Evolutionary conservation across 202 grass and related monocot genomes (phyloP), one percentile per base, ranked within the genome.

Genomic region (Schoenoplectus tabernaemontani): DNA sequence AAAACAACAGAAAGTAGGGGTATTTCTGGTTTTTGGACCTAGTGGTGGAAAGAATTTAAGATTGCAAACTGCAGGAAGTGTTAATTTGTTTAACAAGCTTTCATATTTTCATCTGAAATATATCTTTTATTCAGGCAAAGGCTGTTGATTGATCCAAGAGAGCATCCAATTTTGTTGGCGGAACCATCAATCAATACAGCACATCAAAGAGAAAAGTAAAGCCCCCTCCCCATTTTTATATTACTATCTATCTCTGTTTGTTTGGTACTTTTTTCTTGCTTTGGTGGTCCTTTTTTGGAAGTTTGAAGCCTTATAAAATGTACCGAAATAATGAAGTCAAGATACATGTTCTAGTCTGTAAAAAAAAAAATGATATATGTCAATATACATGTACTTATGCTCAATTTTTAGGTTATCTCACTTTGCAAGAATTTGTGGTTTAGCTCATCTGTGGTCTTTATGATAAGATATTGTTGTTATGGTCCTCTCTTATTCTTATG

Each of bases 101-200:
- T 75, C 3, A 54, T 51, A 32, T 15, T 54, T 74, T 19, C n/a
- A n/a, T n/a, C n/a, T n/a, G n/a, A n/a, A n/a, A n/a, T n/a, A n/a
- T n/a, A n/a, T n/a, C n/a, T n/a, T n/a, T n/a, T n/a, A 87, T 82
- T 84, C 83, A 99, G 96, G 66, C 79, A 87, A 68, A 78, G 90
- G 60, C 80, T 99, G 41, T 89, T 99, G 77, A 99, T 99, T 82
- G 93, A 99, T 86, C 96, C 96, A 47, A 91, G 87, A 78, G 96
- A 99, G 77, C 96, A 99, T 91, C 96, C 96, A 46, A 96, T 99
- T 88, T 90, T 99, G 47, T 88, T 99, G 75, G 90, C 96, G 26
- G 96, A 99, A 83, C 85, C 96, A 82, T 96, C 96, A 80, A 89
- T 60, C 57, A 99, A 96, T 81, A 91, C 85, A 73, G 86, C 83